Conservation (phyloP, 2,329 filamentous ascomycete species). For the Ramularia collo-cygni region DNA sequence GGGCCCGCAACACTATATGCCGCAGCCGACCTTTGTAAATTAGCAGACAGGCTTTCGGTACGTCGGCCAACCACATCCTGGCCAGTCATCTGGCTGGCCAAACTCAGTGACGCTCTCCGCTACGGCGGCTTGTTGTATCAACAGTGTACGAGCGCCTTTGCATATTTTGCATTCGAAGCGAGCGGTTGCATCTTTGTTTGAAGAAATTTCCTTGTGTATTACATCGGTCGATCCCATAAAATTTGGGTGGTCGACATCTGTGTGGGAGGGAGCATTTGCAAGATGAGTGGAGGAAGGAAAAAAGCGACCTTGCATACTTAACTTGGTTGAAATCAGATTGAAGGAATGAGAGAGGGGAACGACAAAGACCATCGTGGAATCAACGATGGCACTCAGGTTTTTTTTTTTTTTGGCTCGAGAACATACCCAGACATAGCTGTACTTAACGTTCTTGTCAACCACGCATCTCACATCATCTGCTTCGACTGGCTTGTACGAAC, state of each 20-base stretch:
- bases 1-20: slow-evolving; percentile 17
- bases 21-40: slow-evolving; percentile 27
- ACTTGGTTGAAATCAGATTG: slow-evolving; percentile 11
- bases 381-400: slow-evolving; percentile 1
- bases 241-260: too few relatives aligned
- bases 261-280: slow-evolving; percentile 1
- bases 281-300: not conserved
- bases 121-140: slow-evolving; percentile 17
- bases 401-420: slow-evolving; percentile 4
- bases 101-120: slow-evolving; percentile 1
- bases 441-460: too few relatives aligned
- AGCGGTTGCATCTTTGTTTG: slow-evolving; percentile 27
- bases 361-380: slow-evolving; percentile 7
- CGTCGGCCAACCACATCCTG: not conserved
- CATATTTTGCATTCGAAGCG: slow-evolving; percentile 24
- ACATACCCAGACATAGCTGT: too few relatives aligned
- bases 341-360: slow-evolving; percentile 2
- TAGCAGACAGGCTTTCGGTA: slow-evolving; percentile 8
- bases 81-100: not conserved
- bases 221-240: slow-evolving; percentile 3
- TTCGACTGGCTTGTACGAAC: too few relatives aligned
- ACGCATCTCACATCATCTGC: too few relatives aligned
- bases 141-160: slow-evolving; percentile 25
- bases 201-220: slow-evolving; percentile 23
- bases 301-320: slow-evolving; percentile 10